Conservation (phyloP, 352 stramenopile species). For the Pythium plurisporium region DNA sequence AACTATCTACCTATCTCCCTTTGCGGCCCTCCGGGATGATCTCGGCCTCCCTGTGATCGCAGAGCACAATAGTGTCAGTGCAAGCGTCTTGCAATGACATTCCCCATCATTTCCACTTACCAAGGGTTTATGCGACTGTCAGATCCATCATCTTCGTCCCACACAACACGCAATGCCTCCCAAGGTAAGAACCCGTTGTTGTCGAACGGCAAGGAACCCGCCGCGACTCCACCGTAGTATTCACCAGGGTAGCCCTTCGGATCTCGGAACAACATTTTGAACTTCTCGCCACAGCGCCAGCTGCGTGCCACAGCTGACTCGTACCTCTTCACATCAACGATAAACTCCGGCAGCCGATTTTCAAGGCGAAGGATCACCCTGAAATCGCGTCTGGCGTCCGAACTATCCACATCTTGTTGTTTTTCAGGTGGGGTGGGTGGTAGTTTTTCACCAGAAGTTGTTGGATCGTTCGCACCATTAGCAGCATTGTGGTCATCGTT, state of each 20-base stretch:
- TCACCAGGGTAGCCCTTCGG: conserved; percentile 59
- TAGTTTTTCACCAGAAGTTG: neutral
- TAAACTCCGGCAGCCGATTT: conserved; percentile 70
- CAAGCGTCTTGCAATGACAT: neutral
- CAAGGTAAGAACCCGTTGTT: conserved; percentile 65
- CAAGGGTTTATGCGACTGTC: conserved; percentile 83
- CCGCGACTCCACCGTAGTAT: conserved; percentile 65
- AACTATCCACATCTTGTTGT: neutral
- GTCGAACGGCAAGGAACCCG: conserved; percentile 59
- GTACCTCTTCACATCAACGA: conserved; percentile 72
- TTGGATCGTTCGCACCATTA: neutral
- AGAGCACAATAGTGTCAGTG: neutral
- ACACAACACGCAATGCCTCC: conserved; percentile 75
- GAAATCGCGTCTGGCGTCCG: conserved; percentile 26
- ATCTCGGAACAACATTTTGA: conserved; percentile 78
- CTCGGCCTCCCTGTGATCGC: conserved; percentile 19
- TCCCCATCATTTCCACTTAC: conserved; percentile 32
- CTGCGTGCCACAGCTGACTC: conserved; percentile 43
- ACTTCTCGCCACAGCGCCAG: conserved; percentile 64
- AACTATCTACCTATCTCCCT: conserved; percentile 7
- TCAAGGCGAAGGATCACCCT: conserved; percentile 73
- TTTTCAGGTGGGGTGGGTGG: neutral
- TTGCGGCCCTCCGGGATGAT: conserved; percentile 18
- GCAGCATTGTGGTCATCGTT: neutral
- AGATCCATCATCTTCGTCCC: conserved; percentile 81